These are phyloP conservation scores for Glomus cerebriforme DNA, from an alignment of 192 early-diverging fungal genomes.

Conservation along the genomic window DNA sequence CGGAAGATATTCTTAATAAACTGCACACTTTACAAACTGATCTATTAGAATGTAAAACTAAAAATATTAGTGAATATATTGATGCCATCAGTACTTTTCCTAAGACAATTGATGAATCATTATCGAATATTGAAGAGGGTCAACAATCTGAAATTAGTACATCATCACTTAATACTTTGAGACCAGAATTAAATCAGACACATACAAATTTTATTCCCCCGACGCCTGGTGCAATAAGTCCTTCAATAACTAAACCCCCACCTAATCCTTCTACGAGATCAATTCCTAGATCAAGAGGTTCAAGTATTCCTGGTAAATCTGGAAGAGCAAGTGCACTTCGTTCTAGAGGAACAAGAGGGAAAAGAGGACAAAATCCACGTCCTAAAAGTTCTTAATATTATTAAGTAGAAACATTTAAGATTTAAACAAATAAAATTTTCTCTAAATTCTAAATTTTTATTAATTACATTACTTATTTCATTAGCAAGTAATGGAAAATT, in stretches of 20 bases:
- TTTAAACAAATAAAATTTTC: no score
- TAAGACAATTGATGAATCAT: background rate
- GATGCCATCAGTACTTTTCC: background rate
- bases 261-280: background rate
- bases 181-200: background rate
- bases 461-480: no score
- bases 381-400: background rate
- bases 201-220: background rate
- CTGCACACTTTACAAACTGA: background rate
- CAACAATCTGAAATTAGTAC: background rate
- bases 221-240: background rate
- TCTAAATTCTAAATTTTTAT: no score
- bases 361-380: background rate
- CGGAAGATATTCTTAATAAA: background rate
- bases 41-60: conserved; percentile 1
- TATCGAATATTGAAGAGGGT: background rate
- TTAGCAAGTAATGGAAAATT: no score
- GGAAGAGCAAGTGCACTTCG: background rate
- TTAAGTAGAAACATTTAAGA: background rate
- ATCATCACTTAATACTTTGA: background rate
- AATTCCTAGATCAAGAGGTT: background rate
- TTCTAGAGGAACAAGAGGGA: background rate
- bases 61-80: conserved; percentile 8
- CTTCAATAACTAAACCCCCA: background rate
- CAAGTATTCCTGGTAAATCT: background rate